Percentiles rank a stretch among this genome's conserved stretches.
Conservation (phyloP, 345 rosid genomes). For the Acer negundo region DNA sequence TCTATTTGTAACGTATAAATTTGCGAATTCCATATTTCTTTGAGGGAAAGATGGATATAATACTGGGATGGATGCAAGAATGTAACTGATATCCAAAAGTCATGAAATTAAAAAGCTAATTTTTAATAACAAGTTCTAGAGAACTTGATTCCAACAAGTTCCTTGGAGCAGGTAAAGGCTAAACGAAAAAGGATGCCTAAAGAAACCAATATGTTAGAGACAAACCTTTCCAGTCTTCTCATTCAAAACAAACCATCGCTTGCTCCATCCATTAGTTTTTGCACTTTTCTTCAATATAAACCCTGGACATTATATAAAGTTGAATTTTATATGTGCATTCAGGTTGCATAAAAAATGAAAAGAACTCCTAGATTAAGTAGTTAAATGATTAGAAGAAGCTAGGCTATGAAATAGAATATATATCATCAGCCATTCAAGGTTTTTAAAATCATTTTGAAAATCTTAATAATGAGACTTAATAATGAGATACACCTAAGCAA, state of each 20-base stretch:
- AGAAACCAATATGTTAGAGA: slow-evolving; percentile 10
- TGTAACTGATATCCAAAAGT: background rate
- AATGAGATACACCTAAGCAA: background rate
- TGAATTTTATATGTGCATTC: background rate
- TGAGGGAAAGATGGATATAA: background rate
- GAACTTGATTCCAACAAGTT: too few relatives aligned
- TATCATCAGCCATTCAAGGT: background rate
- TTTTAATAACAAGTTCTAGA: background rate
- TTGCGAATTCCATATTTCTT: background rate
- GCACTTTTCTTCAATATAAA: slow-evolving; percentile 85
- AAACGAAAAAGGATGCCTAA: background rate
- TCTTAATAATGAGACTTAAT: background rate
- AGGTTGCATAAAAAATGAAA: background rate
- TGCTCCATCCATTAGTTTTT: slow-evolving; percentile 89
- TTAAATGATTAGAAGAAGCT: background rate
- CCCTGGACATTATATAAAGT: slow-evolving; percentile 49
- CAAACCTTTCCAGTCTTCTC: slow-evolving; percentile 93
- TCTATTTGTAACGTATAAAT: background rate
- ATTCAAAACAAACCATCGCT: slow-evolving; percentile 93
- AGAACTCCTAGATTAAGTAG: background rate
- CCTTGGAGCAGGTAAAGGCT: background rate
- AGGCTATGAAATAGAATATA: background rate
- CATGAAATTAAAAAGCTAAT: background rate
- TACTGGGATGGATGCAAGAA: background rate
- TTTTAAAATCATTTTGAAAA: background rate